Percentiles rank a stretch among this genome's conserved stretches.
Evolutionary conservation across 73 alveolate genomes (phyloP).

Genomic region (Paramecium pentaurelia): DNA sequence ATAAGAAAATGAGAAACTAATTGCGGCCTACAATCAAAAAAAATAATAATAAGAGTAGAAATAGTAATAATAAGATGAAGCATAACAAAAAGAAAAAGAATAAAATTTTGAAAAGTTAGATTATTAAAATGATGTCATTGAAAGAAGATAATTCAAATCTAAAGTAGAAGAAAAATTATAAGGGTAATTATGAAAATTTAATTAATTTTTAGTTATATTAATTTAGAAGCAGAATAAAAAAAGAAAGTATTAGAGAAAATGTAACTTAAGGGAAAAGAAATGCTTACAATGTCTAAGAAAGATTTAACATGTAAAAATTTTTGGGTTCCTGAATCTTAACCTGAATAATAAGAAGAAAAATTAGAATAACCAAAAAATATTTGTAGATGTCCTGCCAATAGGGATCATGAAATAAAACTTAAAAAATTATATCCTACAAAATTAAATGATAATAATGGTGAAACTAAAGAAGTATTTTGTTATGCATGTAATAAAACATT

Average conservation of each 20-base stretch:
- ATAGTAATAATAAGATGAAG: background rate
- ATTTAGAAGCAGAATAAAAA: background rate
- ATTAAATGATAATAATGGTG: slow-evolving; percentile 68
- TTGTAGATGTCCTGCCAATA: slow-evolving; percentile 67
- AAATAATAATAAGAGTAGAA: background rate
- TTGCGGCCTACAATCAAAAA: slow-evolving; percentile 58
- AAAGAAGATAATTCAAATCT: slow-evolving; percentile 6
- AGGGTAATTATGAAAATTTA: background rate
- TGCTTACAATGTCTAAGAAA: background rate
- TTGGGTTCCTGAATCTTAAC: slow-evolving; percentile 77
- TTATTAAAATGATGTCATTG: slow-evolving; percentile 12
- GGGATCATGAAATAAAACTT: slow-evolving; percentile 67
- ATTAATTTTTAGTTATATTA: background rate
- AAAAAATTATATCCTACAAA: slow-evolving; percentile 64
- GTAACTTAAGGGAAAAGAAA: slow-evolving; percentile 12
- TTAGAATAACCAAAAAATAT: slow-evolving; percentile 62
- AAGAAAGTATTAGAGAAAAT: background rate
- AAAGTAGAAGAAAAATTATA: slow-evolving; percentile 64
- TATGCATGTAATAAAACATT: slow-evolving; percentile 82
- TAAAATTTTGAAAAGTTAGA: slow-evolving; percentile 46
- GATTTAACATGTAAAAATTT: slow-evolving; percentile 45
- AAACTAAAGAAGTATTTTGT: slow-evolving; percentile 71
- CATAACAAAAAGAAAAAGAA: slow-evolving; percentile 61
- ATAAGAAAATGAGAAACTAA: slow-evolving; percentile 71
- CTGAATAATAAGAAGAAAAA: slow-evolving; percentile 46